phyloP scores from a whole-genome alignment of 2,329 filamentous ascomycete species.

The Alternaria sp. region DNA sequence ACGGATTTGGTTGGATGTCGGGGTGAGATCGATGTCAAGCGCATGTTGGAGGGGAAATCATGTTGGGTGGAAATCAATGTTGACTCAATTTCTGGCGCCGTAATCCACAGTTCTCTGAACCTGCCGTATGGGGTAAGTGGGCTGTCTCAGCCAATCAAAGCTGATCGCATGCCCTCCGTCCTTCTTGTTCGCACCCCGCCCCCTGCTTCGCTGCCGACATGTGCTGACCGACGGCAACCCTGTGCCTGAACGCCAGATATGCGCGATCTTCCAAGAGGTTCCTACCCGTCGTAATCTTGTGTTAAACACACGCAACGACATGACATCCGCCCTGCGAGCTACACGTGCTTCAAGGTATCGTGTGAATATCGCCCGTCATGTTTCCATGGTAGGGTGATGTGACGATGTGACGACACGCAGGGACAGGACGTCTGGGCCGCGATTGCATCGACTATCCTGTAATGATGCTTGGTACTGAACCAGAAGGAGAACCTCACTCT shows the following conservation, averaged over 20 bases:
- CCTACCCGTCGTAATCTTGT: not conserved
- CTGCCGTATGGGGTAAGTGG: constrained; percentile 1
- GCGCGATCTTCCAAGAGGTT: too few species aligned
- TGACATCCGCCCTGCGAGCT: not conserved
- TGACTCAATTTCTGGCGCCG: not conserved
- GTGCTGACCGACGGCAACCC: not conserved
- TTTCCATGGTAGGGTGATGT: not conserved
- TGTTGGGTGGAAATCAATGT: not conserved
- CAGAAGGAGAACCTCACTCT: not conserved
- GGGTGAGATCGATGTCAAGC: not conserved
- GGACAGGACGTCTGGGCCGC: not conserved
- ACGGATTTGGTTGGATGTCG: not conserved
- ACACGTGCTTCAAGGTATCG: not conserved
- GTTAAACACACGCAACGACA: not conserved
- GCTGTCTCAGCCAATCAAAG: not conserved
- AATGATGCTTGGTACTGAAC: not conserved
- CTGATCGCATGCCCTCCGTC: not conserved
- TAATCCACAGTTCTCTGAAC: not conserved
- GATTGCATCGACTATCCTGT: not conserved
- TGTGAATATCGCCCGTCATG: not conserved
- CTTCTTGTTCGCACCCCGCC: too few species aligned
- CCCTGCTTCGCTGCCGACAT: not conserved
- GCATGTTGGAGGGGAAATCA: not conserved
- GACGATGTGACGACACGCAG: not conserved
- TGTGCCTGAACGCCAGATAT: not conserved